Conservation (phyloP, 192 early-diverging fungal species). For the Backusella westeae region DNA sequence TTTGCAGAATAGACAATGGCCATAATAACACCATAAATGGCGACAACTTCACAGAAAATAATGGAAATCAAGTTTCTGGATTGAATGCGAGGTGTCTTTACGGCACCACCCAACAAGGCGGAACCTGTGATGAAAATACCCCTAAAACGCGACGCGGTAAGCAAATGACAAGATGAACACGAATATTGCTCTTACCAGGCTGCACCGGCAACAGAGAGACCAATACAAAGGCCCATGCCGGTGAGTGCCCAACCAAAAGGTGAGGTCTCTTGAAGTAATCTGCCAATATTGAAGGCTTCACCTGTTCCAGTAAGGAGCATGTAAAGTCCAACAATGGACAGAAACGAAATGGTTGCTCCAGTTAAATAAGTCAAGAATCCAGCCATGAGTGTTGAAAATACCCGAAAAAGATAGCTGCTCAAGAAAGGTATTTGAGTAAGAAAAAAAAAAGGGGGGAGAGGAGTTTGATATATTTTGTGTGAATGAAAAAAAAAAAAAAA, state of each 20-base stretch:
- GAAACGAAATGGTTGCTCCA: constrained; percentile 28
- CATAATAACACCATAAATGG: constrained; percentile 99
- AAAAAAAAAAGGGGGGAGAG: background rate
- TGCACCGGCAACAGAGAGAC: constrained; percentile 88
- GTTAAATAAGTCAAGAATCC: constrained; percentile 5
- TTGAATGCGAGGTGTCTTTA: constrained; percentile 87
- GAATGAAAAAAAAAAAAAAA: too few species aligned
- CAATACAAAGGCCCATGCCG: constrained; percentile 84
- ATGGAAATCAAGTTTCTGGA: constrained; percentile 98
- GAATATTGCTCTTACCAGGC: constrained; percentile 63
- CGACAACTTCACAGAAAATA: constrained; percentile 99
- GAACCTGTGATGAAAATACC: constrained; percentile 96
- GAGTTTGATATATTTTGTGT: too few species aligned
- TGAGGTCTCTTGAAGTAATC: constrained; percentile 69
- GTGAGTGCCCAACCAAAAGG: constrained; percentile 89
- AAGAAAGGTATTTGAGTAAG: background rate
- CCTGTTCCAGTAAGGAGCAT: constrained; percentile 86
- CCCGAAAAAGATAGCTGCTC: background rate
- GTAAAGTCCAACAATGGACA: constrained; percentile 69
- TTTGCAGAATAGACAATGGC: constrained; percentile 95
- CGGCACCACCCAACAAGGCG: constrained; percentile 84
- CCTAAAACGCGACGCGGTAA: constrained; percentile 42
- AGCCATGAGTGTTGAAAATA: constrained; percentile 4
- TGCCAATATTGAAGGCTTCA: constrained; percentile 85
- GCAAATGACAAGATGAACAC: too few species aligned